Evolutionary conservation across 495 filamentous ascomycete genomes (phyloP), one percentile per base, ranked within the genome.

Genomic region (Penicillium lividum): DNA sequence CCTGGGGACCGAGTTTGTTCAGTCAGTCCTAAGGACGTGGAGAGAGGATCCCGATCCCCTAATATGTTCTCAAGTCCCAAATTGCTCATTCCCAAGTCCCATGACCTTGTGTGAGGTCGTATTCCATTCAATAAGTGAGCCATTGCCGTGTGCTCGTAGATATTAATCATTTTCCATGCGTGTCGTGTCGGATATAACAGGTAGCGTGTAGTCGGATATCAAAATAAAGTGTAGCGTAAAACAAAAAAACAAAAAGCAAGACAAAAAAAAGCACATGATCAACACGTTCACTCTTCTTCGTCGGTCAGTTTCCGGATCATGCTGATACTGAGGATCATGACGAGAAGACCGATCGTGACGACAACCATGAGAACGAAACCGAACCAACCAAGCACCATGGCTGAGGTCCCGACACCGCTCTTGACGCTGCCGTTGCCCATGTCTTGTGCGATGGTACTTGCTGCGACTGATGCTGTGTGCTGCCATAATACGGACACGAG

Each of bases 361-460:
- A 97, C 86, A 54, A 97, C 93, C 60, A 98, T 79, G 57, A 97
- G 67, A 33, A 88, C 89, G 66, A 98, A 98, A 13, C 91, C 89
- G 72, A 98, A 97, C 93, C 93, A 98, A 28, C 93, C 93, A 64
- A 98, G 80, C 30, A 97, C 89, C 91, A 98, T 98, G 9, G 93
- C 93, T 4, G 86, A 89, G 5, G 89, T 89, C 3, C 93, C 93
- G 40, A 98, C 92, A 13, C 93, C 93, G 52, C 88, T 89, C 72
- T 84, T 80, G 15, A 98, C 90, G 64, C 88, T 92, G 16, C 93
- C 93, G 73, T 98, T 98, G n/a, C 89, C 93, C 62, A 98, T 81
- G 67, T 96, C 92, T 72, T 96, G 92, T 0, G 91, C 92, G 57
- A 97, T 90, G 45, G 93, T 91, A 56, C 90, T 89, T 13, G 93